Base-by-base conservation (phyloP, 129 eudicot genomes). In the Silybum marianum region DNA sequence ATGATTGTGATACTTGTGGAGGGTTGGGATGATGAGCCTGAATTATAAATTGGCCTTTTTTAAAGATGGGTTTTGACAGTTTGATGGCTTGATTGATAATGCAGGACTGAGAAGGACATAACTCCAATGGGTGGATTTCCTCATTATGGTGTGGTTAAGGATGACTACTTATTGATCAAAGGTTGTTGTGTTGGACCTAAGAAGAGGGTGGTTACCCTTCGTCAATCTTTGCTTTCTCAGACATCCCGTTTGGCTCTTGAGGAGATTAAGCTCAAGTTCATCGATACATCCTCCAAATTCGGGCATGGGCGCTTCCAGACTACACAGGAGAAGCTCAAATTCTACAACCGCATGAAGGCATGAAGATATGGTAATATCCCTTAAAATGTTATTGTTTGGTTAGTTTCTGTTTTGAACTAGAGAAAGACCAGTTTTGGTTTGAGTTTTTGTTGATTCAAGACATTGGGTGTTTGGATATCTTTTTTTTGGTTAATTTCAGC, bases 251-350 rank as follows among this genome's bases (percentile, higher is more conserved):
- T 85, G 84, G 91, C 91, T 58, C 83, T 88, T 28, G 91, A 88
- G 76, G 87, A 88, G 13, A 88, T 88, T 48, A 88, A 84, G 11
- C 85, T 88, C 71, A 88, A 88, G 77, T 88, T 88, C 75, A 88
- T 88, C 14, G 89, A 88, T 67, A 88, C 91, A 25, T 88, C 91
- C 1, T 85, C 91, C 46, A 88, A 88, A 42, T 85, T 84, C 14
- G 88, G 91, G 12, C 91, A 88, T 82, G 91, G 91, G 54, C 91
- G 91, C 79, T 88, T 88, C 91, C 89, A 88, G 85, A 88, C 89
- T 69, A 77, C 83, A 14, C 78, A 82, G 5, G 91, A 88, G 87
- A 88, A 88, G 83, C 83, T 75, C 67, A 85, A 79, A 81, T 79
- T 74, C 74, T 88, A 82, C 66, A 78, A 78, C 18, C 87, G 87